Percentiles rank a stretch among this genome's conserved stretches.
Evolutionary conservation across 2,329 filamentous ascomycete species (phyloP).

Genomic region (Aphanoascus verrucosus): DNA sequence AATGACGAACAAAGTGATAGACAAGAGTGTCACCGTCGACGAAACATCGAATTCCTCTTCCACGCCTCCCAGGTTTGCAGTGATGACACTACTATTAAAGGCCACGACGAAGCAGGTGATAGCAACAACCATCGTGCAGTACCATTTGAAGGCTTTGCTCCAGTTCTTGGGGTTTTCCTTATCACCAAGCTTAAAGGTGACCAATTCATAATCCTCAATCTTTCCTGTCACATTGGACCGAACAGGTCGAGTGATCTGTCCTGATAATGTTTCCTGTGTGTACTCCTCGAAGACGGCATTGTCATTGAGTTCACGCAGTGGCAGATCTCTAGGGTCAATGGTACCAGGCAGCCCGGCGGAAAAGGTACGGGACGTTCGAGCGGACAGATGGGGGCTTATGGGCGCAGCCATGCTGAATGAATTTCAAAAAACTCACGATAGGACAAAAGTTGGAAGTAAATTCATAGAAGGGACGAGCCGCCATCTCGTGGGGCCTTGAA

Average conservation of each 20-base stretch:
- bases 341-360: conserved; percentile 18
- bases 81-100: conserved; percentile 63
- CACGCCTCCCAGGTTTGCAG: conserved; percentile 60
- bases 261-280: conserved; percentile 48
- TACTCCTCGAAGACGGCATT: conserved; percentile 57
- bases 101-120: conserved; percentile 64
- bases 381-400: neutral
- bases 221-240: conserved; percentile 46
- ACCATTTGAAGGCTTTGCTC: conserved; percentile 69
- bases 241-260: conserved; percentile 49
- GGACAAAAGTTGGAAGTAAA: neutral
- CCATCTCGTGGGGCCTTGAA: neutral
- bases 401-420: conserved; percentile 1
- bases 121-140: conserved; percentile 74
- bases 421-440: neutral
- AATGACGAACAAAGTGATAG: conserved; percentile 66
- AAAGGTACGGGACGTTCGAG: conserved; percentile 17
- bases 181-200: conserved; percentile 62
- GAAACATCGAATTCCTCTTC: conserved; percentile 55
- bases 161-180: conserved; percentile 67
- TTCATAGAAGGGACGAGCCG: neutral
- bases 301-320: conserved; percentile 52
- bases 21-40: conserved; percentile 60
- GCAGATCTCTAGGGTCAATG: conserved; percentile 46
- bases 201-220: conserved; percentile 49